These are phyloP conservation scores for Lavandula angustifolia DNA, from an alignment of 257 asterid species.

Conservation along the genomic window DNA sequence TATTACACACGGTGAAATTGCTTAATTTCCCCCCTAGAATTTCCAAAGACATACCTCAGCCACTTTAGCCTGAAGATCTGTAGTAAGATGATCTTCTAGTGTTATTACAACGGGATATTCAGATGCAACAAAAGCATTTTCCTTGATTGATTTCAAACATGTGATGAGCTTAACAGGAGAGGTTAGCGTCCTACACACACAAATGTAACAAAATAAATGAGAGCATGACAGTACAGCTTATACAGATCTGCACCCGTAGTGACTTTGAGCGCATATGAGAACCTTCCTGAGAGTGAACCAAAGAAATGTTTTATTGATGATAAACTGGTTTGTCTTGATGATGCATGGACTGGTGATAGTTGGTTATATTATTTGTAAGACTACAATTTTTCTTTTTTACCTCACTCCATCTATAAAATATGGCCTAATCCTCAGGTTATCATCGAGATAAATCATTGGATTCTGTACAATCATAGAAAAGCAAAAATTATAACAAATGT, in stretches of 20 bases:
- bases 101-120: constrained; percentile 69
- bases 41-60: constrained; percentile 53
- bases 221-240: neutral
- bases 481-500: constrained; percentile 14
- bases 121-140: constrained; percentile 58
- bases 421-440: neutral
- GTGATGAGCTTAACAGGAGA: constrained; percentile 55
- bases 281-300: neutral
- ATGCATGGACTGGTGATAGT: neutral
- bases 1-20: constrained; percentile 25
- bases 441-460: neutral
- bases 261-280: constrained; percentile 6
- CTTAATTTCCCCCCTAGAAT: constrained; percentile 13
- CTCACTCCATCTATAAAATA: constrained; percentile 1
- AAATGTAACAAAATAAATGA: constrained; percentile 23
- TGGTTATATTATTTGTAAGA: neutral
- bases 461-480: constrained; percentile 18
- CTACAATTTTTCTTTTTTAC: neutral
- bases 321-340: neutral
- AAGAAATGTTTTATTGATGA: neutral
- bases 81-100: constrained; percentile 67
- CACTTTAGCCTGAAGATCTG: constrained; percentile 62
- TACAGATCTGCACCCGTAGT: constrained; percentile 4
- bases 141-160: constrained; percentile 64
- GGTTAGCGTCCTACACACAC: constrained; percentile 53